Base-by-base conservation (phyloP, 495 filamentous ascomycete species). In the Cudoniella acicularis region DNA sequence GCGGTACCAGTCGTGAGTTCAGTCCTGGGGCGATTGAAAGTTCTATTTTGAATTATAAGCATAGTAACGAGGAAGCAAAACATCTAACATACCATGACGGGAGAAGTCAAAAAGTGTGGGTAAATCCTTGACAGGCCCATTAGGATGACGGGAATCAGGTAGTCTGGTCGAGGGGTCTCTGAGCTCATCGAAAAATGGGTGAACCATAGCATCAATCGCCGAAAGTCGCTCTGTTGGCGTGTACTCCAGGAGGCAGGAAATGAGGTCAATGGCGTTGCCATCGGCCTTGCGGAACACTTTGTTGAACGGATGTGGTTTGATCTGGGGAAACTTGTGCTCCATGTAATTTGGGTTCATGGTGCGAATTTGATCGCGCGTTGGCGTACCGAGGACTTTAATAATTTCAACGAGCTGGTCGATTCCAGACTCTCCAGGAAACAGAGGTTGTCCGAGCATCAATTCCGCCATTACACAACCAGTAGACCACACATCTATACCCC, bases 341-440 rank as follows among this genome's bases (percentile, higher is more conserved):
- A 99, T 99, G 74, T 99, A 98, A 73, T 99, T 99, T 52, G 94
- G 95, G 71, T 99, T 99, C 95, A 99, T 99, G 49, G 94, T 99
- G 54, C 94, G 90, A 68, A 99, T 99, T 67, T 99, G 94, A 66
- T 99, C 94, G 20, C 94, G 81, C n/a, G 94, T 97, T 13, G 95
- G 94, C 16, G 94, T 99, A 21, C 94, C 94, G 56, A 99, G 80
- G 54, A 99, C 94, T 77, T 98, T 99, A 82, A 99, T 99, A 69
- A 99, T 98, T 74, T 99, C 94, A 21, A 99, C 94, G 30, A 98
- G 82, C 70, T 99, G 94, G 72, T 98, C 94, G 72, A 98, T 98
- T 56, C 94, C 94, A 17, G 94, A 98, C 72, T 98, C 94, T 67
- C 94, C 94, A n/a, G 94, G 94, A 80, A 98, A 99, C 61, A 99